phyloP scores from a whole-genome alignment of 1,284 basidiomycete species.

The Ganoderma leucocontextum region DNA sequence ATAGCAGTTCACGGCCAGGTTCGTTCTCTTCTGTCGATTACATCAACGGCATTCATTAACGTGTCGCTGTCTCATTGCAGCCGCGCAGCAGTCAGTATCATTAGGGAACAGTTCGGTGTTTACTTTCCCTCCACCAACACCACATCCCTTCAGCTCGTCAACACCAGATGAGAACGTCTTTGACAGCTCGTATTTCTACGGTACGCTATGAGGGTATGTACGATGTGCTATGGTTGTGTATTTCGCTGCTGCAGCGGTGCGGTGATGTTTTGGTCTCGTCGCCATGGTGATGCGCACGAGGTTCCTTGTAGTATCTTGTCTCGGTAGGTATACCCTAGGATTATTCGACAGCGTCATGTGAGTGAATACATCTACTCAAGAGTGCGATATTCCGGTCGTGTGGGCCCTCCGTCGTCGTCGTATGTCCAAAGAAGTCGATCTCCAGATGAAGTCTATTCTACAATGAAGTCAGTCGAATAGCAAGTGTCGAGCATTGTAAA shows the following conservation, averaged over 20 bases:
- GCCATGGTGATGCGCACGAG: not conserved
- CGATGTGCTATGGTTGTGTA: not conserved
- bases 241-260: not conserved
- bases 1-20: not conserved
- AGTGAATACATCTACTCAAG: not conserved
- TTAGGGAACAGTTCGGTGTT: not conserved
- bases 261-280: not conserved
- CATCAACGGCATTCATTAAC: not conserved
- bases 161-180: not conserved
- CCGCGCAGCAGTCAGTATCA: not conserved
- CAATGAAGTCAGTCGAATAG: not conserved
- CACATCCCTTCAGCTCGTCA: not conserved
- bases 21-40: not conserved
- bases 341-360: not conserved
- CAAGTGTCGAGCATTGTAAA: not conserved
- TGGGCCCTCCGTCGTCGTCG: not conserved
- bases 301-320: not conserved
- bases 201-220: constrained; percentile 4
- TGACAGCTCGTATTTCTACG: constrained; percentile 5
- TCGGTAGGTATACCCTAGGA: not conserved
- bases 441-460: not conserved
- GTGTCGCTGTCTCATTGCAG: not conserved
- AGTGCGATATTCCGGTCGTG: not conserved
- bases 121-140: not conserved
- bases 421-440: not conserved